Evolutionary conservation across 1,139 yeast species (phyloP).

Genomic region (Scheffersomyces segobiensis): DNA sequence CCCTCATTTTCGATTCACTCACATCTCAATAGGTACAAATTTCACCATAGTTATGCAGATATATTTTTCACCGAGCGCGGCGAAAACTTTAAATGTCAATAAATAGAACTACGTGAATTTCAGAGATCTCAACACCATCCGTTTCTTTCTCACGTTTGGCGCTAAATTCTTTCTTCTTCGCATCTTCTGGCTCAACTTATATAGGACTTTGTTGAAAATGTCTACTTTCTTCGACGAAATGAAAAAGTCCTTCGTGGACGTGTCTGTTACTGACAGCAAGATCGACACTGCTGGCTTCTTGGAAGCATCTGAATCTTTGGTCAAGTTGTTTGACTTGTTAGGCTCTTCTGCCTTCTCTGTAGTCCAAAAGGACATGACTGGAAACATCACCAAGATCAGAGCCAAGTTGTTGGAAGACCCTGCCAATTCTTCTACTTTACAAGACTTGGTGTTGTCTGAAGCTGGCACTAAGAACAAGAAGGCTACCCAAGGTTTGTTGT

Average conservation of each 20-base stretch:
- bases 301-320: conserved; percentile 82
- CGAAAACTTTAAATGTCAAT: neutral
- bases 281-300: conserved; percentile 74
- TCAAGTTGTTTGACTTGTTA: conserved; percentile 76
- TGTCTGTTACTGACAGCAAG: conserved; percentile 62
- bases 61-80: neutral
- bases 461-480: conserved; percentile 65
- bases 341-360: conserved; percentile 85
- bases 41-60: neutral
- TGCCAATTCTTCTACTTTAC: conserved; percentile 62
- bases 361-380: conserved; percentile 87
- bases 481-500: conserved; percentile 88
- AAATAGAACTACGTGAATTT: neutral
- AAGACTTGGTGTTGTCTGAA: conserved; percentile 73
- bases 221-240: conserved; percentile 78
- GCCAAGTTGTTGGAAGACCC: conserved; percentile 68
- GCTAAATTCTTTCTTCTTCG: neutral
- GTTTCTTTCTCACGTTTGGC: neutral
- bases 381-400: conserved; percentile 77
- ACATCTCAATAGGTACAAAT: neutral
- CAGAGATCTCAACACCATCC: neutral
- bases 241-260: conserved; percentile 74
- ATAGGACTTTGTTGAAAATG: conserved; percentile 27
- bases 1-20: neutral
- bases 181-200: neutral